Conservation (phyloP, 805 yeast species). For the Kuraishia borneana region DNA sequence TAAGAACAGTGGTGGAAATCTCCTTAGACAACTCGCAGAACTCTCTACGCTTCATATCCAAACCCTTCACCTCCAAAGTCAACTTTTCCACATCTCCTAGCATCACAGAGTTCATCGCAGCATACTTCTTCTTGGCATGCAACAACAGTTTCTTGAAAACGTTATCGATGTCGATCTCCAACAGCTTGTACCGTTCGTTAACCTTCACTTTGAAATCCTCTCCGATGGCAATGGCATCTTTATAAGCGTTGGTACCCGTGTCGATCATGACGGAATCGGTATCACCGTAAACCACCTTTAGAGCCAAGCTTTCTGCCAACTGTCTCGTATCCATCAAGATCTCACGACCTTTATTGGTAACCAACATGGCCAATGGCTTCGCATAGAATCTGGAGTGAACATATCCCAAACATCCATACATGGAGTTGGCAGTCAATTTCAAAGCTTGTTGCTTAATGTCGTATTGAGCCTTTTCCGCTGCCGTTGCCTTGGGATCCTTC, state of each 20-base stretch:
- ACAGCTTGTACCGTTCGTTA: slow-evolving; percentile 74
- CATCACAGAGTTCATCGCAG: slow-evolving; percentile 62
- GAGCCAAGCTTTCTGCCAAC: slow-evolving; percentile 74
- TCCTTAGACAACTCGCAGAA: slow-evolving; percentile 90
- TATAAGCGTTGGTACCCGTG: slow-evolving; percentile 59
- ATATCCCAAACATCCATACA: slow-evolving; percentile 97
- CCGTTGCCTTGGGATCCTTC: slow-evolving; percentile 59
- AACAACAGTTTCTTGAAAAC: slow-evolving; percentile 75
- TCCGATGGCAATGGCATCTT: slow-evolving; percentile 76
- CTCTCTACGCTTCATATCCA: slow-evolving; percentile 96
- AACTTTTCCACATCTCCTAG: slow-evolving; percentile 44
- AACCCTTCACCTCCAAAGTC: slow-evolving; percentile 81
- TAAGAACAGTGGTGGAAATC: slow-evolving; percentile 63
- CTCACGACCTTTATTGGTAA: slow-evolving; percentile 92
- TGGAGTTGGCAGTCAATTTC: slow-evolving; percentile 96
- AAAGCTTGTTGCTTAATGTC: slow-evolving; percentile 95
- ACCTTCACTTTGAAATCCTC: slow-evolving; percentile 75
- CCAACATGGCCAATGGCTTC: slow-evolving; percentile 89
- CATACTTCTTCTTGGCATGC: slow-evolving; percentile 96
- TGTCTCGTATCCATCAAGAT: slow-evolving; percentile 88
- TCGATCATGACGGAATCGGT: slow-evolving; percentile 99
- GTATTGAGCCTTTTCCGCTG: slow-evolving; percentile 66
- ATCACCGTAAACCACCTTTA: slow-evolving; percentile 93
- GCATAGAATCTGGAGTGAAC: slow-evolving; percentile 90
- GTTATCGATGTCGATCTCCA: slow-evolving; percentile 94